Evolutionary conservation across 495 filamentous ascomycete species (phyloP).

Genomic region (Chlorociboria aeruginascens): DNA sequence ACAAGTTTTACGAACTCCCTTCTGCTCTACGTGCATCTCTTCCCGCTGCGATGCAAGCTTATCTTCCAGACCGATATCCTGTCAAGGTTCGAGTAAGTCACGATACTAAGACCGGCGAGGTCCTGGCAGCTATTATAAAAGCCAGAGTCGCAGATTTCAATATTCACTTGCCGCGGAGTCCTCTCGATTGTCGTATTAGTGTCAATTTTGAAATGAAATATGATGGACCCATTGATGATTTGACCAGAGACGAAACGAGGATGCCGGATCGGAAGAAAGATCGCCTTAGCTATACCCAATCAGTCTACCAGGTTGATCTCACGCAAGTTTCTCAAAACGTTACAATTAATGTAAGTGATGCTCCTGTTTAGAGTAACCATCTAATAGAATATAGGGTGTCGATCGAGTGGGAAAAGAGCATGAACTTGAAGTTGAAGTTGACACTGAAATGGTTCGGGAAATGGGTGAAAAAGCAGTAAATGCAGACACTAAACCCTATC

Average conservation of each 20-base stretch:
- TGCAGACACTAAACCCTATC: conserved; percentile 53
- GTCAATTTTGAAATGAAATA: conserved; percentile 85
- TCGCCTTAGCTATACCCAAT: conserved; percentile 75
- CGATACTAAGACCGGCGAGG: conserved; percentile 57
- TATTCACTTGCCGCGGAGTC: conserved; percentile 56
- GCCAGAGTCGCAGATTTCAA: conserved; percentile 72
- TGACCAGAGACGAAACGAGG: conserved; percentile 20
- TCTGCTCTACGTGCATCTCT: conserved; percentile 5
- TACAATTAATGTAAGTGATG: conserved; percentile 36
- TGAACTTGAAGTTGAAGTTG: conserved; percentile 80
- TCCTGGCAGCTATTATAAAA: conserved; percentile 81
- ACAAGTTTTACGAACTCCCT: conserved; percentile 72
- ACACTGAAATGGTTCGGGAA: conserved; percentile 49
- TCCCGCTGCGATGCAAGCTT: conserved; percentile 27
- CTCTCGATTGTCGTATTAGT: conserved; percentile 78
- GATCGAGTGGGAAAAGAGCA: conserved; percentile 50
- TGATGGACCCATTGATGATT: conserved; percentile 46
- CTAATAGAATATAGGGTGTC: conserved; percentile 6
- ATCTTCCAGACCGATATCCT: conserved; percentile 43
- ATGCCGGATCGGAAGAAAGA: conserved; percentile 63
- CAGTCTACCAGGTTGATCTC: conserved; percentile 76
- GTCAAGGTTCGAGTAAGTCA: conserved; percentile 66
- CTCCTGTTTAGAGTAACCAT: neutral
- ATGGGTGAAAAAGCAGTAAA: conserved; percentile 51
- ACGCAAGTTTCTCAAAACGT: conserved; percentile 61